A percentile compares a stretch with the other conserved stretches of the same genome.
Evolutionary conservation across 2,329 filamentous ascomycete species (phyloP).

Genomic region (Neopestalotiopsis sp.): DNA sequence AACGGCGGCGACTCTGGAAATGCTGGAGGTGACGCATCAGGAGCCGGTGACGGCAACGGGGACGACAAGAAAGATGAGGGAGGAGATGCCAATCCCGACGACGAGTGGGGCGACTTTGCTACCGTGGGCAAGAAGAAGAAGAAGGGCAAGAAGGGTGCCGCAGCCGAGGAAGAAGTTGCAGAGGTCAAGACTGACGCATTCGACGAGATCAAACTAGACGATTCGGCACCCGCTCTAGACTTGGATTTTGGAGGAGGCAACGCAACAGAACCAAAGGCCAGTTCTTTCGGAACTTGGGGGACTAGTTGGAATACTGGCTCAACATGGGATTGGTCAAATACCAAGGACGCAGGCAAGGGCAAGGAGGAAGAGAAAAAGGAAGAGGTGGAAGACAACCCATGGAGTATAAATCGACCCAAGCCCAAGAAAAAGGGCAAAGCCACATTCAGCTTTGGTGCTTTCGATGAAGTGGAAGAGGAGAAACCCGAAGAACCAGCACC

Average conservation of each 20-base stretch:
- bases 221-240: constrained; percentile 61
- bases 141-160: constrained; percentile 53
- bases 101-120: constrained; percentile 56
- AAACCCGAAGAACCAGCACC: constrained; percentile 34
- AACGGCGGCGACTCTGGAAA: constrained; percentile 39
- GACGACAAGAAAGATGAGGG: constrained; percentile 45
- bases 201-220: constrained; percentile 49
- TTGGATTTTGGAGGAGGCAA: constrained; percentile 53
- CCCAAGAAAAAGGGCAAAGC: constrained; percentile 57
- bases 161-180: constrained; percentile 28
- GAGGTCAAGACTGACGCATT: constrained; percentile 48
- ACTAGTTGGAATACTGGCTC: constrained; percentile 61
- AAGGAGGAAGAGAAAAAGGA: constrained; percentile 48
- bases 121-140: constrained; percentile 58
- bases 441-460: constrained; percentile 52
- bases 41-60: constrained; percentile 41
- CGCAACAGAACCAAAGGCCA: constrained; percentile 44
- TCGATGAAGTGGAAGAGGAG: constrained; percentile 44
- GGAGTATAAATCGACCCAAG: constrained; percentile 52
- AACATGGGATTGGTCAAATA: constrained; percentile 49
- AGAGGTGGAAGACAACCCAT: constrained; percentile 52
- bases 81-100: constrained; percentile 48
- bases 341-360: constrained; percentile 34
- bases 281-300: constrained; percentile 62
- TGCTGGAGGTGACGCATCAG: constrained; percentile 35